Conservation (phyloP, 164 flowering plant genomes). For the Stephania yunnanensis region DNA sequence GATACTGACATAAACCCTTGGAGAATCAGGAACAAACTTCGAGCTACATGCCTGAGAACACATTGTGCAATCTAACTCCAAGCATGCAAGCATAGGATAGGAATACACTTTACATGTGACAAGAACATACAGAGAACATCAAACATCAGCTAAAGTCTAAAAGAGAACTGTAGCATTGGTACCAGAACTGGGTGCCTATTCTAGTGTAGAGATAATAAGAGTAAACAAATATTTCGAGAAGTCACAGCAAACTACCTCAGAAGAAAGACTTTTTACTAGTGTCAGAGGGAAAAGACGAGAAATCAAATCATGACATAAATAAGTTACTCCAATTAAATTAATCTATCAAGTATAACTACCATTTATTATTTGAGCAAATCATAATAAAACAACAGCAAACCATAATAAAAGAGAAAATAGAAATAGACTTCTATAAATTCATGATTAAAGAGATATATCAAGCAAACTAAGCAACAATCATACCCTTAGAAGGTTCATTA, state of each 20-base stretch:
- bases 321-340: neutral
- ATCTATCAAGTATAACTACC: neutral
- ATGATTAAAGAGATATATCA: neutral
- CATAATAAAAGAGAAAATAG: neutral
- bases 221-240: neutral
- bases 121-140: neutral
- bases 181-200: neutral
- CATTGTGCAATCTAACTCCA: neutral
- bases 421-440: neutral
- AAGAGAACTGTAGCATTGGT: neutral
- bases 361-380: too few species aligned
- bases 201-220: neutral
- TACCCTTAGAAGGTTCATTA: slow-evolving; percentile 97
- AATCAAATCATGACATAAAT: too few species aligned
- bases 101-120: neutral
- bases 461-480: slow-evolving; percentile 4
- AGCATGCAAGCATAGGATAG: neutral
- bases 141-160: neutral
- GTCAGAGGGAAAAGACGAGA: neutral
- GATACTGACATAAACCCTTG: too few species aligned
- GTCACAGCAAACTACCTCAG: neutral
- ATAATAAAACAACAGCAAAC: too few species aligned
- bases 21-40: neutral
- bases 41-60: neutral
- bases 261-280: neutral